Evolutionary conservation across 345 rosid species (phyloP).

Genomic region (Populus ilicifolia): DNA sequence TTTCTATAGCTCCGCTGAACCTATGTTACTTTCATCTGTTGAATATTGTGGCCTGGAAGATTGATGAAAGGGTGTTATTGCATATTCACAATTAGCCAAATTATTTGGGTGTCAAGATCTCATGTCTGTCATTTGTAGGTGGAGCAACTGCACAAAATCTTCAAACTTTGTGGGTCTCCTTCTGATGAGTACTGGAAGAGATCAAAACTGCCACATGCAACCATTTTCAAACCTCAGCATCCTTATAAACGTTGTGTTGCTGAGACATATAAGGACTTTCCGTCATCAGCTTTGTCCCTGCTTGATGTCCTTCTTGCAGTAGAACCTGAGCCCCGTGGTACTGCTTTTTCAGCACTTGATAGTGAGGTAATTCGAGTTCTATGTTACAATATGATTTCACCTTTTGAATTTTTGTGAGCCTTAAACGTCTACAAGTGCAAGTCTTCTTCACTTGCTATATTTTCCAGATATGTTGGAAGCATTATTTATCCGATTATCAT

Average conservation of each 20-base stretch:
- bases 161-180: constrained; percentile 75
- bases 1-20: neutral
- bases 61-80: neutral
- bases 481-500: neutral
- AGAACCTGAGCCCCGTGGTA: constrained; percentile 54
- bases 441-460: neutral
- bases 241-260: constrained; percentile 55
- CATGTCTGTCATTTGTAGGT: constrained; percentile 33
- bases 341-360: constrained; percentile 47
- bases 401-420: neutral
- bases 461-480: neutral
- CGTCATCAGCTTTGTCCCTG: constrained; percentile 48
- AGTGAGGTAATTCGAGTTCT: constrained; percentile 42
- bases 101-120: neutral
- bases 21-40: neutral
- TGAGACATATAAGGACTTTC: constrained; percentile 54
- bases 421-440: neutral
- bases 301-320: constrained; percentile 52
- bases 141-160: constrained; percentile 67
- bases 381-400: neutral
- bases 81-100: neutral
- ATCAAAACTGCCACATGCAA: constrained; percentile 55
- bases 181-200: constrained; percentile 66
- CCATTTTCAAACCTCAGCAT: constrained; percentile 62
- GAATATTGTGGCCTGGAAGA: neutral